Conservation (phyloP, 352 stramenopile species). For the Thraustochytrium sp. region DNA sequence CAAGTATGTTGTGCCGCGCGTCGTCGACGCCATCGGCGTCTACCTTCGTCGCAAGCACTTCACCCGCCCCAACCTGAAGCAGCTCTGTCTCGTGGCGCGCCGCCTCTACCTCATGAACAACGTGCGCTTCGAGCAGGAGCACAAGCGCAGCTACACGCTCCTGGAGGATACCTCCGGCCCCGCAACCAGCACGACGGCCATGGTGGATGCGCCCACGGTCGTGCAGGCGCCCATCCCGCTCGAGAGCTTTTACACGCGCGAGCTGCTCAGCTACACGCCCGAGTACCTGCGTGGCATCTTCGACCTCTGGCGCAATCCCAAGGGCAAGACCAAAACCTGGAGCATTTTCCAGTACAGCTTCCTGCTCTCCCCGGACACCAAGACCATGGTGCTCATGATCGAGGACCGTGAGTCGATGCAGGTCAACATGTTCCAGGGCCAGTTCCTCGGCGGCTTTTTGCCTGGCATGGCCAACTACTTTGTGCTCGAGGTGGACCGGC, state of each 20-base stretch:
- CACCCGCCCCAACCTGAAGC: background rate
- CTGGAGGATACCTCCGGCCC: no score
- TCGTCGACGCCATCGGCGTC: background rate
- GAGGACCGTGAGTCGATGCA: background rate
- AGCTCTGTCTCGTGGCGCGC: background rate
- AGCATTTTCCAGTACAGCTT: slow-evolving; percentile 7
- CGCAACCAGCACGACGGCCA: background rate
- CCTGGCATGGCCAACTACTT: background rate
- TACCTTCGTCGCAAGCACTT: slow-evolving; percentile 13
- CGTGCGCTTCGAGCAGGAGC: background rate
- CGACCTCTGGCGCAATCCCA: background rate
- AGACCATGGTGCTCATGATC: background rate
- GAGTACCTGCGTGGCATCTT: background rate
- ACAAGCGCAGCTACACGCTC: background rate
- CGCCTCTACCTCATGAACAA: slow-evolving; percentile 5
- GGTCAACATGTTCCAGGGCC: slow-evolving; percentile 13
- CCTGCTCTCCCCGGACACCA: slow-evolving; percentile 20
- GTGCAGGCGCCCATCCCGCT: background rate
- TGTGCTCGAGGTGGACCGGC: background rate
- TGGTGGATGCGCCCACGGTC: background rate
- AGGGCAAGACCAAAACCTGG: background rate
- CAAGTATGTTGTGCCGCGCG: slow-evolving; percentile 30
- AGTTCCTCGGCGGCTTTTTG: background rate
- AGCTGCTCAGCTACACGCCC: background rate
- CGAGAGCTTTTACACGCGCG: background rate